Evolutionary conservation across 2,329 filamentous ascomycete genomes (phyloP).

Genomic region (Orbilia javanica): DNA sequence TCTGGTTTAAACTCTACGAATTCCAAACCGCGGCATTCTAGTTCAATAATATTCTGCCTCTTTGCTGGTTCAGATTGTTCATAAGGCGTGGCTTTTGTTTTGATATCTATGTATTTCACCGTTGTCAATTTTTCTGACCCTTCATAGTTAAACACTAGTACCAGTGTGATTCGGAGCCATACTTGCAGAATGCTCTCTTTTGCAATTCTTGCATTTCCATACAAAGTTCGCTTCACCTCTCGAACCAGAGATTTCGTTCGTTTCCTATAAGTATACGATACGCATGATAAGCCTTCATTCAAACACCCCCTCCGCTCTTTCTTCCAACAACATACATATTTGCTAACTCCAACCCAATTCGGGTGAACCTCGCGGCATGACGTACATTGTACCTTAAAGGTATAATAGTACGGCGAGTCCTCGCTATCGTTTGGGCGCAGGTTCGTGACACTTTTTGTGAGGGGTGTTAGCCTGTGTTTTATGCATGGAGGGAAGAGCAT

Average conservation of each 20-base stretch:
- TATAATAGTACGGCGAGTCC: slow-evolving; percentile 91
- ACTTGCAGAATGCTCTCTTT: slow-evolving; percentile 64
- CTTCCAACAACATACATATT: slow-evolving; percentile 76
- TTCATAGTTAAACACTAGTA: background rate
- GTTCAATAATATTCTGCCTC: slow-evolving; percentile 82
- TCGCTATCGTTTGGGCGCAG: slow-evolving; percentile 85
- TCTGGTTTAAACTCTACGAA: slow-evolving; percentile 92
- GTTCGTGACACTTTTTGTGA: slow-evolving; percentile 81
- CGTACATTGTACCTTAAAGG: slow-evolving; percentile 98
- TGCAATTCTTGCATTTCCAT: slow-evolving; percentile 99
- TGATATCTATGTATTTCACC: slow-evolving; percentile 86
- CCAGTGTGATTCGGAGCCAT: background rate
- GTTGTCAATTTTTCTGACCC: slow-evolving; percentile 63
- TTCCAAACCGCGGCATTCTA: slow-evolving; percentile 94
- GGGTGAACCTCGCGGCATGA: slow-evolving; percentile 91
- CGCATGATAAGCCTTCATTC: background rate
- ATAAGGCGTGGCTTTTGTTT: slow-evolving; percentile 78
- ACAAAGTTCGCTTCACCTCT: slow-evolving; percentile 98
- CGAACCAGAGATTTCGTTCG: slow-evolving; percentile 90
- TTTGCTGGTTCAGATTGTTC: slow-evolving; percentile 78
- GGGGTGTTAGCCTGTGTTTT: slow-evolving; percentile 26
- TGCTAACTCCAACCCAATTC: slow-evolving; percentile 86
- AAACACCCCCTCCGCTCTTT: background rate
- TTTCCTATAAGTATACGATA: slow-evolving; percentile 74
- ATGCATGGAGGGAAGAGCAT: slow-evolving; percentile 1